A percentile compares a stretch with the other conserved stretches of the same genome.
These are phyloP conservation scores for Leccinum subgranulosum DNA, from an alignment of 768 basidiomycete species.

Conservation along the genomic window DNA sequence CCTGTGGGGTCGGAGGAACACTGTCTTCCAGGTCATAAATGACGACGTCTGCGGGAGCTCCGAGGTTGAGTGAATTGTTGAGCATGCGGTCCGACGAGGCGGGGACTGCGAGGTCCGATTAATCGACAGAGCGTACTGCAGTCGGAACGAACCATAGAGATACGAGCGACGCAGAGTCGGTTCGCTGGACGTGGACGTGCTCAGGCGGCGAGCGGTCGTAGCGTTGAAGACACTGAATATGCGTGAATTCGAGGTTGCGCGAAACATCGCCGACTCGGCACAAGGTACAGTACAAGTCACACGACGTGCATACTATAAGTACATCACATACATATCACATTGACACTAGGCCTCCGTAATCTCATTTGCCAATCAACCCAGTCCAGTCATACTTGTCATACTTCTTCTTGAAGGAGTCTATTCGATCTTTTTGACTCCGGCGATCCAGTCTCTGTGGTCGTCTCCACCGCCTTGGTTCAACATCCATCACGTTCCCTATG, in stretches of 20 bases:
- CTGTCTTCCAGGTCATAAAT: slow-evolving; percentile 92
- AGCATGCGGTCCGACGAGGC: slow-evolving; percentile 79
- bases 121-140: not conserved
- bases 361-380: slow-evolving; percentile 53
- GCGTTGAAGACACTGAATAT: not conserved
- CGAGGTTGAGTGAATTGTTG: slow-evolving; percentile 58
- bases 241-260: slow-evolving; percentile 1
- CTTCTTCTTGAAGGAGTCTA: slow-evolving; percentile 63
- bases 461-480: slow-evolving; percentile 85
- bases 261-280: slow-evolving; percentile 1
- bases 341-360: not conserved
- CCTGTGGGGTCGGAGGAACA: slow-evolving; percentile 55
- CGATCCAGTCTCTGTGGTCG: slow-evolving; percentile 74
- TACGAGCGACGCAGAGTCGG: slow-evolving; percentile 49
- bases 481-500: slow-evolving; percentile 84
- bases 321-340: too few relatives aligned
- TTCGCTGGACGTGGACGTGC: slow-evolving; percentile 17
- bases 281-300: not conserved
- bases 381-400: slow-evolving; percentile 86
- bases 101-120: slow-evolving; percentile 50
- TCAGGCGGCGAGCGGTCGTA: slow-evolving; percentile 10
- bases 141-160: slow-evolving; percentile 46
- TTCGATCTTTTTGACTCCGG: slow-evolving; percentile 65
- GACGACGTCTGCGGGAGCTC: slow-evolving; percentile 62
- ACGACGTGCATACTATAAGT: too few relatives aligned